Evolutionary conservation across 257 asterid species (phyloP).

Genomic region (Ocimum tenuiflorum): DNA sequence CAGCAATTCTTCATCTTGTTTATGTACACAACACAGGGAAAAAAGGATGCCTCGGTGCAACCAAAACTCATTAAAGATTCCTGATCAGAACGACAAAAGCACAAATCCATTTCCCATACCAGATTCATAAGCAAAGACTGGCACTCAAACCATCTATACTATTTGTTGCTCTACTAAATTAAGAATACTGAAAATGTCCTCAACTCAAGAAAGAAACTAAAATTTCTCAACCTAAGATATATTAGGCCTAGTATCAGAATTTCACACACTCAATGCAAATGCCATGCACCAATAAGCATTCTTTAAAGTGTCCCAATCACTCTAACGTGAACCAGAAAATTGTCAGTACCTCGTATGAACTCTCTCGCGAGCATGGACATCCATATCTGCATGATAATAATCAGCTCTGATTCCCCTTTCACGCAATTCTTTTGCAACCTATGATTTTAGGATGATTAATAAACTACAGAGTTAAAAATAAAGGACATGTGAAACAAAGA

Average conservation of each 20-base stretch:
- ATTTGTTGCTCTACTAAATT: constrained; percentile 1
- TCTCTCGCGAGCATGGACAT: constrained; percentile 72
- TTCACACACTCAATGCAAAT: constrained; percentile 2
- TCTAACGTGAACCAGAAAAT: constrained; percentile 19
- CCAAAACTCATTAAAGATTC: not conserved
- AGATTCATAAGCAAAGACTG: not conserved
- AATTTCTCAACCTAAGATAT: not conserved
- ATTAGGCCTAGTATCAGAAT: not conserved
- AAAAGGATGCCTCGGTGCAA: no score
- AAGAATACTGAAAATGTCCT: constrained; percentile 6
- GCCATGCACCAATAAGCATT: constrained; percentile 18
- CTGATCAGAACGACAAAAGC: not conserved
- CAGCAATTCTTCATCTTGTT: no score
- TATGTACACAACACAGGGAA: no score
- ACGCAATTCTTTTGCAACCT: constrained; percentile 88
- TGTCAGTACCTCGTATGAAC: constrained; percentile 63
- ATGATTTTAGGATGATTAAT: constrained; percentile 18
- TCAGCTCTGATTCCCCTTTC: constrained; percentile 76
- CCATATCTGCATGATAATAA: constrained; percentile 94
- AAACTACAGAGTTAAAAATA: constrained; percentile 12
- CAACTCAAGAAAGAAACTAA: not conserved
- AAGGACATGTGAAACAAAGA: not conserved
- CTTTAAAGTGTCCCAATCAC: constrained; percentile 8
- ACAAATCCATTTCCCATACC: not conserved
- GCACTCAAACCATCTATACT: not conserved